Conservation (phyloP, 2,329 filamentous ascomycete species). For the Aphanoascus verrucosus region DNA sequence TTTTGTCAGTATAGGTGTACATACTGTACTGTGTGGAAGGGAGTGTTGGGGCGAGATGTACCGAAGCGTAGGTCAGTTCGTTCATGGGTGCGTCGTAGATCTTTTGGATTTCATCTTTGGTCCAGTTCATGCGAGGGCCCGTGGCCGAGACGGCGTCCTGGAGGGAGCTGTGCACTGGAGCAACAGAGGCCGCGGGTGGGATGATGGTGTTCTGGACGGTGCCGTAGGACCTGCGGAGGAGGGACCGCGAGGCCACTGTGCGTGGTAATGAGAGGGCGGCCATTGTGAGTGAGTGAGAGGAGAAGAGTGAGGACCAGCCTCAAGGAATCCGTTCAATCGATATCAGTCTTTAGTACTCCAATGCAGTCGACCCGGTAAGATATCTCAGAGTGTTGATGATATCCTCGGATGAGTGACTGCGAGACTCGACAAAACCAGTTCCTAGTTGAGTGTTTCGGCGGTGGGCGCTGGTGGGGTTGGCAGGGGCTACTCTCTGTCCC, state of each 20-base stretch:
- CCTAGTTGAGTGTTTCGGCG: too few relatives aligned
- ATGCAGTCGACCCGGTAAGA: too few relatives aligned
- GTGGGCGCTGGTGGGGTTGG: too few relatives aligned
- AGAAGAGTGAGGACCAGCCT: background rate
- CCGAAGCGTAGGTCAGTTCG: constrained; percentile 64
- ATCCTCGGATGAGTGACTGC: too few relatives aligned
- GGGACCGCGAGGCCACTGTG: constrained; percentile 21
- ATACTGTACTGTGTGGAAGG: constrained; percentile 5
- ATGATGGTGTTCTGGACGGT: constrained; percentile 26
- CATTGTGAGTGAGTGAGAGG: constrained; percentile 7
- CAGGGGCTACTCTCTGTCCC: too few relatives aligned
- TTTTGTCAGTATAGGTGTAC: constrained; percentile 14
- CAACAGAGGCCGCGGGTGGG: constrained; percentile 17
- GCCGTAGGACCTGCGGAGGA: constrained; percentile 28
- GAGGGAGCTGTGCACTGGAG: constrained; percentile 20
- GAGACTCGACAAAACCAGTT: too few relatives aligned
- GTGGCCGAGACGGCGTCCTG: constrained; percentile 29
- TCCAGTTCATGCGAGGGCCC: constrained; percentile 62
- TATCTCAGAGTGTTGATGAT: too few relatives aligned
- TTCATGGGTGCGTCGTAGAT: constrained; percentile 75
- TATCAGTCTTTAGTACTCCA: too few relatives aligned
- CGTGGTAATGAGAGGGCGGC: constrained; percentile 19
- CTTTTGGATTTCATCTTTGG: constrained; percentile 65
- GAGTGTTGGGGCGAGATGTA: constrained; percentile 29
- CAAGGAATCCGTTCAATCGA: too few relatives aligned